Evolutionary conservation across 75 land plant species (phyloP), one percentile per base, ranked within the genome.

Genomic region (Cupressus sempervirens): DNA sequence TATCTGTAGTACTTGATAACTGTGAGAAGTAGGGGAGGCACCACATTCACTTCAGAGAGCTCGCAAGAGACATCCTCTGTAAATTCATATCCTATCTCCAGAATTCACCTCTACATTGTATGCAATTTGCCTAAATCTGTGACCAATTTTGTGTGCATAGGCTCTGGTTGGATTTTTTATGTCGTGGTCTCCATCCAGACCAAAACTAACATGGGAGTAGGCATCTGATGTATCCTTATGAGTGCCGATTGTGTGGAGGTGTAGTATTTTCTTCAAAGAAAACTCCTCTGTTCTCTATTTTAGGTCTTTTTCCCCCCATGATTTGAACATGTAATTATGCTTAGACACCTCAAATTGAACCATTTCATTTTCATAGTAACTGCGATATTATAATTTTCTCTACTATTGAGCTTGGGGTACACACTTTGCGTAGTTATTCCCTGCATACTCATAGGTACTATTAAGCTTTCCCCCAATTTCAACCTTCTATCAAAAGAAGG

Each of bases 31-130:
- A 80, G 1, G 98, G 97, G 14, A 92, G 92, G 48, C 91, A 95
- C 14, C 95, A 92, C 85, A 90, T 96, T 73, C 88, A 95, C 3
- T 95, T 96, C 86, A 91, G 94, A 3, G 98, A 96, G 48, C 92
- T 96, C 84, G 95, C 93, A 65, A 88, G 86, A 40, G 93, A 96
- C 38, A 87, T 96, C 41, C 86, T 96, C 5, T 97, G 97, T 95
- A 79, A 6, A 38, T 75, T 32, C 35, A 7, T 35, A 36, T 15
- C 0, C n/a, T 15, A 3, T 5, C 34, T 30, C 34, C 18, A 36
- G 2, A 13, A 35, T 12, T 5, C 67, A 11, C 26, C 1, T 18
- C 0, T 0, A 62, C 0, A 62, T 23, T 7, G 68, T 62, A 23
- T 4, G 68, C n/a, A 3, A 4, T 23, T 0, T 62, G 68, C n/a